A percentile compares a stretch with the other conserved stretches of the same genome.
phyloP scores from a whole-genome alignment of 1,284 basidiomycete genomes.

The Thelephora terrestris region DNA sequence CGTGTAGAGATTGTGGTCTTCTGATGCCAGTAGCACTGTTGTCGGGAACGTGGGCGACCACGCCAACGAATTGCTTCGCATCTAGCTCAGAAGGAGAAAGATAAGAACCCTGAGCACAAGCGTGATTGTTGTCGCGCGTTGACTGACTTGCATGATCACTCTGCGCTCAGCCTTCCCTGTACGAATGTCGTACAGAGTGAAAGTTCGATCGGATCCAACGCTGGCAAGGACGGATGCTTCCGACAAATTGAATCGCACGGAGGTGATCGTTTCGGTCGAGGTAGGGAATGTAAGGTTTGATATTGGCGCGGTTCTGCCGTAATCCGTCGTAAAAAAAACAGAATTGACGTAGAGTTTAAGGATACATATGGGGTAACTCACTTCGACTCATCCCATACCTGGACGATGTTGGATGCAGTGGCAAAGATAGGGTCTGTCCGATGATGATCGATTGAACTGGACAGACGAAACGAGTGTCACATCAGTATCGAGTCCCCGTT shows the following conservation, averaged over 20 bases:
- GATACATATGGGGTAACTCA: slow-evolving; percentile 22
- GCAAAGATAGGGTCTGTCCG: slow-evolving; percentile 82
- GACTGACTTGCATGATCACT: slow-evolving; percentile 74
- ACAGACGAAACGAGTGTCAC: slow-evolving; percentile 6
- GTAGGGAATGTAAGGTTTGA: slow-evolving; percentile 79
- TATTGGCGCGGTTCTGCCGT: slow-evolving; percentile 54
- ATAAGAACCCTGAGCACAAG: slow-evolving; percentile 7
- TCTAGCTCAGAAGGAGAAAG: slow-evolving; percentile 29
- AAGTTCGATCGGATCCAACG: slow-evolving; percentile 89
- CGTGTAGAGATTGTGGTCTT: slow-evolving; percentile 98
- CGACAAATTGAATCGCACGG: slow-evolving; percentile 87
- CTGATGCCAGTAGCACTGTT: slow-evolving; percentile 83
- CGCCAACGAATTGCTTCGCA: slow-evolving; percentile 80
- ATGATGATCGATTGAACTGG: slow-evolving; percentile 91
- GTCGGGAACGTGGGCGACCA: slow-evolving; percentile 98
- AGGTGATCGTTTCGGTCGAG: slow-evolving; percentile 78
- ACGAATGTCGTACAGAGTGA: slow-evolving; percentile 93
- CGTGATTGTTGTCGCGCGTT: slow-evolving; percentile 6
- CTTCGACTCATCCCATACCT: slow-evolving; percentile 97
- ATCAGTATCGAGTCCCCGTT: not conserved
- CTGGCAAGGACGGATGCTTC: slow-evolving; percentile 91
- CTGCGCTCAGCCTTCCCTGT: slow-evolving; percentile 91
- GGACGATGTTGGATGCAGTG: slow-evolving; percentile 87
- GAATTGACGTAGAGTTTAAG: slow-evolving; percentile 4
- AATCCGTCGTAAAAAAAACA: slow-evolving; percentile 3